phyloP scores from a whole-genome alignment of 2,329 filamentous ascomycete species.

The Cladorrhinum sp. region DNA sequence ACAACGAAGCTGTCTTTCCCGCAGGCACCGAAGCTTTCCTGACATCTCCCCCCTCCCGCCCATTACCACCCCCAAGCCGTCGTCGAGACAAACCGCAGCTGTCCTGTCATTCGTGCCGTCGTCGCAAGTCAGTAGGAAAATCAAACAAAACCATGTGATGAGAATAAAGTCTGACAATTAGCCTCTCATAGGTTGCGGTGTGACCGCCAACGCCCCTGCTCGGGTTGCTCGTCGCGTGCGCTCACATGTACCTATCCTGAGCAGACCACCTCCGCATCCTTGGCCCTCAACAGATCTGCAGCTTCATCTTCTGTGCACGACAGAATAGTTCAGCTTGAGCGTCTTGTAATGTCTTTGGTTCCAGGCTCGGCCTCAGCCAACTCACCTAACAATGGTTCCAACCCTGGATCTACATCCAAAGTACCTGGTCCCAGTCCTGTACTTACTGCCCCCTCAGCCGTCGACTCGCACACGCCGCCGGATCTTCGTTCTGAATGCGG shows the following conservation, averaged over 20 bases:
- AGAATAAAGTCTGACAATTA: neutral
- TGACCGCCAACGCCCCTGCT: conserved; percentile 14
- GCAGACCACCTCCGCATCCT: neutral
- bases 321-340: conserved; percentile 16
- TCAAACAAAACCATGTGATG: too few species aligned
- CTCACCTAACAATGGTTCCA: neutral
- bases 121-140: conserved; percentile 30
- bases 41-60: too few species aligned
- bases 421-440: neutral
- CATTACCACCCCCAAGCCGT: conserved; percentile 4
- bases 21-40: too few species aligned
- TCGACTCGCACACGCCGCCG: neutral
- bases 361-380: neutral
- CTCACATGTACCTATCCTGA: conserved; percentile 14
- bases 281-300: neutral
- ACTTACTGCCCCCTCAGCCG: neutral
- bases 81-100: conserved; percentile 33
- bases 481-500: conserved; percentile 30
- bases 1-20: too few species aligned
- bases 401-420: neutral
- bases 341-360: conserved; percentile 14
- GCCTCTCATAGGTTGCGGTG: conserved; percentile 8
- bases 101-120: conserved; percentile 31
- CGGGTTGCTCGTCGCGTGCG: conserved; percentile 9
- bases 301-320: conserved; percentile 9